Conservation (phyloP, 139 green algal genomes). For the Pseudopediastrum boryanum region DNA sequence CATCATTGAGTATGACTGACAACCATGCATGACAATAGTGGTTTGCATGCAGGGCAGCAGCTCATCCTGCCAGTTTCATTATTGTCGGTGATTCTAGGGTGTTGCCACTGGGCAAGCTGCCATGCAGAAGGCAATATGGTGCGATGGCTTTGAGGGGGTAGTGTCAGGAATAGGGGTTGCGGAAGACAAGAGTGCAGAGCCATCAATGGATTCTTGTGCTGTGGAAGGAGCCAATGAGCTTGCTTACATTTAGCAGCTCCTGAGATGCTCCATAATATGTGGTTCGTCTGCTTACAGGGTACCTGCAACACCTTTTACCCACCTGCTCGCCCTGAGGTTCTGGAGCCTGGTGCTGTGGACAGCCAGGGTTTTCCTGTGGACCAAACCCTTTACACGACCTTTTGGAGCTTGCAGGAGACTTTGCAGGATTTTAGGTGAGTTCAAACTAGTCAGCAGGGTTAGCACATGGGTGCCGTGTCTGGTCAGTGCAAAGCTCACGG, state of each 20-base stretch:
- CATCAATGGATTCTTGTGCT: neutral
- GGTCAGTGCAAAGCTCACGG: too few relatives aligned
- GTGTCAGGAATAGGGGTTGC: too few relatives aligned
- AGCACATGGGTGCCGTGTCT: too few relatives aligned
- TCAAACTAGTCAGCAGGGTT: too few relatives aligned
- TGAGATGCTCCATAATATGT: neutral
- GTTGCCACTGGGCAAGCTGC: too few relatives aligned
- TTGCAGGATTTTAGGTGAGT: too few relatives aligned
- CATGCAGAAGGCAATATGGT: too few relatives aligned
- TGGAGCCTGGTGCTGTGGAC: constrained; percentile 45
- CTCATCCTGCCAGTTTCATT: too few relatives aligned
- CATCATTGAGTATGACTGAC: neutral
- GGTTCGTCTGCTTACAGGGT: neutral
- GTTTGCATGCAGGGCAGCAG: too few relatives aligned
- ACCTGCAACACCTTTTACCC: neutral
- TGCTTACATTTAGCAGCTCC: neutral
- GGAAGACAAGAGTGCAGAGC: neutral
- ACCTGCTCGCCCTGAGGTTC: constrained; percentile 16
- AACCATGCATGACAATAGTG: too few relatives aligned
- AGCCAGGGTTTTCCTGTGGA: constrained; percentile 61
- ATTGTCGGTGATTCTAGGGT: too few relatives aligned
- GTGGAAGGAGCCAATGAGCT: neutral
- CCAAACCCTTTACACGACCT: constrained; percentile 69
- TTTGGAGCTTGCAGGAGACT: constrained; percentile 86
- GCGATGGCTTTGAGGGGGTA: too few relatives aligned